Evolutionary conservation across 192 early-diverging fungal genomes (phyloP), one percentile per base, ranked within the genome.

Genomic region (Coemansia javaensis): DNA sequence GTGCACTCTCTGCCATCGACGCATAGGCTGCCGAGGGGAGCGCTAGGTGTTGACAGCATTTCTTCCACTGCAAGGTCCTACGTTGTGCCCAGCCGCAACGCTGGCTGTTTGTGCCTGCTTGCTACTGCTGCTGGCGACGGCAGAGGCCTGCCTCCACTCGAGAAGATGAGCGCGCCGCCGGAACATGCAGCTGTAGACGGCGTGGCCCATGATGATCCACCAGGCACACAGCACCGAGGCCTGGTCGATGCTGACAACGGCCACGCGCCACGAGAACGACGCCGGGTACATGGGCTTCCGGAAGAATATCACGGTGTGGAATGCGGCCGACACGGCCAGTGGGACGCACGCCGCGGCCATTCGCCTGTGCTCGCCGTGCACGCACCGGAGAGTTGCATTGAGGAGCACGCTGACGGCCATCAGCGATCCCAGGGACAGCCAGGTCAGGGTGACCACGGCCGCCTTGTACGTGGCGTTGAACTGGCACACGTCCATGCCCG

Each of bases 281-380:
- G 50, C 40, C 0, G 60, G 44, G 10, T 73, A 73, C 31, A 9
- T 18, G 7, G 62, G 56, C n/a, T 53, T 56, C 0, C 7, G 16
- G 18, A 61, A 61, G 9, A 56, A 65, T 11, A 65, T 30, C 0
- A 18, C 34, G 0, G 69, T 64, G 21, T 73, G 56, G 24, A 65
- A 41, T 2, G 27, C 39, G 7, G 20, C n/a, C 2, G 56, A 49
- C 3, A 18, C 34, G 0, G 16, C 17, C 25, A 73, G 18, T 0
- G 39, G 44, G 4, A 49, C 7, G 22, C 56, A 52, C 0, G 50
- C 67, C 1, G 23, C 24, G 0, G 27, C 1, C 2, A 63, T 3
- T 5, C 48, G 34, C 2, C 6, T 23, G 15, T 32, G 27, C 23
- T 70, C 67, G 10, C 20, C 30, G 20, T 62, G 44, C 11, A 31